phyloP scores from a whole-genome alignment of 2,329 filamentous ascomycete species.

The Alternaria angustiovoidea region DNA sequence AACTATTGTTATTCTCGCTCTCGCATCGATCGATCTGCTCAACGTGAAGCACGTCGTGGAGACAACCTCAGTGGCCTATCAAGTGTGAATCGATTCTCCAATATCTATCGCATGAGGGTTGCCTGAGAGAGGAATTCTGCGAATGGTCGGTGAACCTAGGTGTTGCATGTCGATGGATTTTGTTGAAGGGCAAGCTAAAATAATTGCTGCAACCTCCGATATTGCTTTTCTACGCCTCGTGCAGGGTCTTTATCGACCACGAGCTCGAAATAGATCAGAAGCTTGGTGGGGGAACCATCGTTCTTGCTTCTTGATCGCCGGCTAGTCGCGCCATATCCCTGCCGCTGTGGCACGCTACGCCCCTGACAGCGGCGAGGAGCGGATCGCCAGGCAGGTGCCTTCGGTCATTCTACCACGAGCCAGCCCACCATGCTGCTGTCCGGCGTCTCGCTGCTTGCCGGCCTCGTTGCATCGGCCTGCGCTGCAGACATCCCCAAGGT shows the following conservation, averaged over 20 bases:
- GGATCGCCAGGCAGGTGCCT: conserved; percentile 17
- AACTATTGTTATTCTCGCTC: too few species aligned
- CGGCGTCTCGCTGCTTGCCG: conserved; percentile 16
- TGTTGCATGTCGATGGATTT: too few species aligned
- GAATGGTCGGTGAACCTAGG: too few species aligned
- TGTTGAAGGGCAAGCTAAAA: too few species aligned
- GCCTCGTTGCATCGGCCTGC: conserved; percentile 13
- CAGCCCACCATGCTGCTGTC: conserved; percentile 17
- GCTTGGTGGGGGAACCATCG: neutral
- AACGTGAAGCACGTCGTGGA: too few species aligned
- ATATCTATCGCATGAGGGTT: too few species aligned
- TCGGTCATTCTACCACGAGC: conserved; percentile 15
- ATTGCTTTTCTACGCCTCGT: neutral
- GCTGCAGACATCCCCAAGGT: conserved; percentile 19
- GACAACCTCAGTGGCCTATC: too few species aligned
- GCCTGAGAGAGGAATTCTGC: too few species aligned
- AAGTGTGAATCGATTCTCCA: too few species aligned
- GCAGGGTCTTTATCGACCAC: neutral
- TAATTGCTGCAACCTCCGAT: too few species aligned
- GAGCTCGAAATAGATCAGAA: neutral
- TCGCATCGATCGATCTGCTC: too few species aligned
- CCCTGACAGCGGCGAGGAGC: conserved; percentile 23
- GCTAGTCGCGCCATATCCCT: conserved; percentile 3
- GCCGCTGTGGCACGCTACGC: conserved; percentile 15
- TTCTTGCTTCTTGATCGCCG: conserved; percentile 1